Base-by-base conservation (phyloP, 2,329 filamentous ascomycete species). In the Scedosporium minutisporum region DNA sequence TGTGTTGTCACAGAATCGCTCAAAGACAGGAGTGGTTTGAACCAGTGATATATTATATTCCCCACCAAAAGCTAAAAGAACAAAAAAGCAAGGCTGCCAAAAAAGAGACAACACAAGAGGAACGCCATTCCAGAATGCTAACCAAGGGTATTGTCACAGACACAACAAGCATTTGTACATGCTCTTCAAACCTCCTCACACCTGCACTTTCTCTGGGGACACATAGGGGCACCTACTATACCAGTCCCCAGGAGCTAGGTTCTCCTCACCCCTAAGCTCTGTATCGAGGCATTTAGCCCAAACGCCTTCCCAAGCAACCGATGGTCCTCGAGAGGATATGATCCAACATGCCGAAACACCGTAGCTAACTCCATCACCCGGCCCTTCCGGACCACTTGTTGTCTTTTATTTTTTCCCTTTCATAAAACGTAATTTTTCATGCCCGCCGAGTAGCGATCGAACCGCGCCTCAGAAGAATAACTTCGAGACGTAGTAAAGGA, bases 401-500 rank as follows among this genome's bases (percentile, higher is more conserved):
- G 7, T 57, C 23, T 29, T 55, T 29, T 21, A 48, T n/a, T n/a
- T 48, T 14, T 57, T n/a, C 6, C 6, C 33, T 10, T 38, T 38
- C 33, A 12, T 38, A 38, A 38, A 38, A 38, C 33, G 33, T 38
- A 38, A 38, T 38, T 38, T 38, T 38, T 38, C 10, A 1, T 4
- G 44, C 3, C 14, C n/a, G 23, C 14, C 25, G 23, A 57, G 25
- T 27, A 23, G 29, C 21, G n/a, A 57, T 29, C 44, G 44, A 29
- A 29, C 7, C 3, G 3, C 4, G 51, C 12, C 4, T 76, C 69
- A 85, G 64, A 90, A 83, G 62, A 91, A 77, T 73, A 87, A 80
- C 67, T 84, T 84, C 67, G 82, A 77, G 12, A 88, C 76, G 71
- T 92, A 92, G 75, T 90, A 97, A 46, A 96, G 71, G 63, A 92